phyloP scores from a whole-genome alignment of 2,329 filamentous ascomycete genomes.

The Trichoderma atroviride region DNA sequence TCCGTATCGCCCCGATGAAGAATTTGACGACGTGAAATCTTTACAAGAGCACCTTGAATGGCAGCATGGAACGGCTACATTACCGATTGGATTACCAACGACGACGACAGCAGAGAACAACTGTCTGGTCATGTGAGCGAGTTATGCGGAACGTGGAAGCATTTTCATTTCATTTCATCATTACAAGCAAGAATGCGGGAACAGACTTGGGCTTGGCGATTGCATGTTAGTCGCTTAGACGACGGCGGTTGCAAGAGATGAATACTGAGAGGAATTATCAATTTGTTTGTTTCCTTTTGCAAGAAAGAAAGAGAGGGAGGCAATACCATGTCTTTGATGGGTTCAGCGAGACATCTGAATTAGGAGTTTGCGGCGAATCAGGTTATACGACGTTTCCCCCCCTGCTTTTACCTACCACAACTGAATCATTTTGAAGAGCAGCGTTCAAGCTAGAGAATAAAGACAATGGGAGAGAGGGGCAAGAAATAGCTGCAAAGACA shows the following conservation, averaged over 20 bases:
- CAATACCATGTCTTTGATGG: constrained; percentile 19
- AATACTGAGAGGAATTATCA: background rate
- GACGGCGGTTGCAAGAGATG: background rate
- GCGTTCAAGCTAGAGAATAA: background rate
- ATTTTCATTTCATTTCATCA: background rate
- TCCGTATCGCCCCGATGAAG: constrained; percentile 50
- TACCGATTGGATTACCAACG: constrained; percentile 38
- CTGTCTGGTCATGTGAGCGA: constrained; percentile 54
- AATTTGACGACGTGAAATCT: constrained; percentile 52
- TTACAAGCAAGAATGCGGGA: background rate
- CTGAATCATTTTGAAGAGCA: constrained; percentile 8
- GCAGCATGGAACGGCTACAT: constrained; percentile 51
- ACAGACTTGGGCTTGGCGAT: background rate
- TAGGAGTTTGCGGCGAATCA: constrained; percentile 24
- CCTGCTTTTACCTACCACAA: background rate
- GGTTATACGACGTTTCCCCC: background rate
- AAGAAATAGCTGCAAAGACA: constrained; percentile 7
- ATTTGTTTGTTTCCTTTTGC: background rate
- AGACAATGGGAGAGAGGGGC: background rate
- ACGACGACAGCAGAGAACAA: constrained; percentile 27
- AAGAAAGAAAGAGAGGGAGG: background rate
- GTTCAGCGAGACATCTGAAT: constrained; percentile 22
- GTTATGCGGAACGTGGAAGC: background rate
- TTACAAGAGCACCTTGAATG: constrained; percentile 61
- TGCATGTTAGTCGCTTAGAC: background rate